Base-by-base conservation (phyloP, 179 eudicot species). In the Silene coronaria region DNA sequence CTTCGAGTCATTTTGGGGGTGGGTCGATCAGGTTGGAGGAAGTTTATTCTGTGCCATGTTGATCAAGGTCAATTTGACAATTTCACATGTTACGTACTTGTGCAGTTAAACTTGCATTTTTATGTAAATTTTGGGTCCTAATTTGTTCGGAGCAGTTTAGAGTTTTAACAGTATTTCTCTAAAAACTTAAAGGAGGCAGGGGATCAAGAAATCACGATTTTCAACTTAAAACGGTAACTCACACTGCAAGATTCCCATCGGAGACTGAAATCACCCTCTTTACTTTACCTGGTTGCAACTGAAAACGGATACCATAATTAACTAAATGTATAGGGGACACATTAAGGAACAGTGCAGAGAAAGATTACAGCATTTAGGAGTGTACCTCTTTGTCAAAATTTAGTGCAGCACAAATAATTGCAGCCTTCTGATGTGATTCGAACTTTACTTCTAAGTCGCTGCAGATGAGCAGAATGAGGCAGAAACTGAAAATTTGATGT, bases 341-440 rank as follows among this genome's bases (percentile, higher is more conserved):
- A 73, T 34, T 21, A 60, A 53, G 59, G 22, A 46, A 22, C 17
- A 53, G 16, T 7, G 36, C 26, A 16, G 16, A 26, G 63, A 17
- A 46, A 46, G 62, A 53, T 57, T 7, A 13, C 27, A 28, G 32
- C 32, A 28, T 28, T 28, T 28, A 28, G 75, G 38, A 34, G 28
- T 70, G n/a, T n/a, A 91, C 97, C 93, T 93, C 96, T 82, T 90
- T 88, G 75, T 93, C 98, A 75, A 91, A 91, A 76, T 83, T 87
- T 82, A 93, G 75, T 21, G 98, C 84, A 28, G 88, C 77, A 82
- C 78, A 83, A 38, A 88, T 87, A 51, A 90, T 91, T 12, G 51
- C 78, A 62, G 91, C 98, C 61, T 84, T 87, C 67, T 85, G 85
- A n/a, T 91, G 87, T 10, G 93, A 88, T 70, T 79, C 85, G 72